Conservation (phyloP, 208 protist species). For the Angomonas deanei region DNA sequence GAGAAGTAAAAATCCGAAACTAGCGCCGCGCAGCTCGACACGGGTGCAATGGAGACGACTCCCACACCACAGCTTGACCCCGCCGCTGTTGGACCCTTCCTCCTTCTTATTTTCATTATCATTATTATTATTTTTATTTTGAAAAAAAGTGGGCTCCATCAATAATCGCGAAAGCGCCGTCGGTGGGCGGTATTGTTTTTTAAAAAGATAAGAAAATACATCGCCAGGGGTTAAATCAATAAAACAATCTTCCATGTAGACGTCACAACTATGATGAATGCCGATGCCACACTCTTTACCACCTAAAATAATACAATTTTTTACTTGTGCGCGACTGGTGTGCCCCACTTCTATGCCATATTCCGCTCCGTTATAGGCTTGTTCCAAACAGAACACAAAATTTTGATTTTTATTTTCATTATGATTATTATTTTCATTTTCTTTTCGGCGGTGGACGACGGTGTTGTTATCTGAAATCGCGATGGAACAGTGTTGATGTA, state of each 20-base stretch:
- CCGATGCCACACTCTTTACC: background rate
- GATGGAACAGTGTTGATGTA: background rate
- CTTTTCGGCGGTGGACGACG: background rate
- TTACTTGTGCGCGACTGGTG: too few species aligned
- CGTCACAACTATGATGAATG: background rate
- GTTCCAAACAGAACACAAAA: too few species aligned
- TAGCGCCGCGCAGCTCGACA: too few species aligned
- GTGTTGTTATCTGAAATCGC: background rate
- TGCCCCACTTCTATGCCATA: background rate
- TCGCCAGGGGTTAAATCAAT: background rate
- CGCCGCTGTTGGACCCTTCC: slow-evolving; percentile 46
- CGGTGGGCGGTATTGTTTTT: background rate
- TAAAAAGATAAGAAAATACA: background rate
- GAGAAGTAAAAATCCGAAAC: too few species aligned
- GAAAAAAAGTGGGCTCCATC: background rate
- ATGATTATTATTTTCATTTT: too few species aligned
- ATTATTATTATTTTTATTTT: background rate
- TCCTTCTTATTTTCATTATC: too few species aligned
- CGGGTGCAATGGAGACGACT: slow-evolving; percentile 11
- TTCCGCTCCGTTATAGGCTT: background rate
- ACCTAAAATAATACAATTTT: too few species aligned
- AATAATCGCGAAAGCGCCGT: background rate
- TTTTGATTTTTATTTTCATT: too few species aligned
- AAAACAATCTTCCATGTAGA: background rate
- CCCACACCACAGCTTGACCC: slow-evolving; percentile 29